Base-by-base conservation (phyloP, 768 basidiomycete genomes). In the Sporobolomyces phaffii region DNA sequence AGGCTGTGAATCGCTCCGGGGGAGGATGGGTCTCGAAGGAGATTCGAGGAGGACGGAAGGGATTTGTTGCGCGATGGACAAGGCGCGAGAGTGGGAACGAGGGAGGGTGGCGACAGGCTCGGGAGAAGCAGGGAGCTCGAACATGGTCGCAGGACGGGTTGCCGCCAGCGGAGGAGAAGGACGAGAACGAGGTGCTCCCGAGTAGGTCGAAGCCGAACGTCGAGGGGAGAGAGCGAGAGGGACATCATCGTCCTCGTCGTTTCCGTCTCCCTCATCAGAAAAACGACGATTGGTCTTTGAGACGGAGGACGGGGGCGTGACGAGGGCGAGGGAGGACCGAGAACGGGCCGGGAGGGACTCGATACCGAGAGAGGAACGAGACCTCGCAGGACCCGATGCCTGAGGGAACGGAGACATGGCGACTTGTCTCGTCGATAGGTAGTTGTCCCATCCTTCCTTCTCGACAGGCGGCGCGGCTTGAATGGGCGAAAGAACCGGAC, bases 31-130 rank as follows among this genome's bases (percentile, higher is more conserved):
- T 10, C 31, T 33, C 10, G 44, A 26, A 4, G 58, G 36, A 13
- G 59, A 45, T 38, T 58, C 56, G 29, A 58, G 52, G 51, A 69
- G 62, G 26, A 69, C 40, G 31, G 62, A 29, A 1, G 68, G 62
- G 17, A 64, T 50, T 14, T 34, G 59, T 26, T 60, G 59, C 1
- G 34, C 47, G 40, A 60, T 44, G 3, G 58, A 60, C 1, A 45
- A 24, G n/a, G 56, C 56, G 14, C 66, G 66, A 7, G 66, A 68
- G 31, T 57, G 61, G 1, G 61, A 62, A 15, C 60, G 60, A 36
- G 66, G 61, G 7, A 59, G 2, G 5, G 33, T 5, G 11, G 33
- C 9, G 11, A 48, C 47, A 9, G 47, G 36, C 15, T 49, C 59
- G 22, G 40, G 47, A 22, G 51, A 11, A 8, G 44, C 22, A 4